Percentiles rank a stretch among this genome's conserved stretches.
These are phyloP conservation scores for Russula compacta DNA, from an alignment of 768 basidiomycete genomes.

Conservation along the genomic window DNA sequence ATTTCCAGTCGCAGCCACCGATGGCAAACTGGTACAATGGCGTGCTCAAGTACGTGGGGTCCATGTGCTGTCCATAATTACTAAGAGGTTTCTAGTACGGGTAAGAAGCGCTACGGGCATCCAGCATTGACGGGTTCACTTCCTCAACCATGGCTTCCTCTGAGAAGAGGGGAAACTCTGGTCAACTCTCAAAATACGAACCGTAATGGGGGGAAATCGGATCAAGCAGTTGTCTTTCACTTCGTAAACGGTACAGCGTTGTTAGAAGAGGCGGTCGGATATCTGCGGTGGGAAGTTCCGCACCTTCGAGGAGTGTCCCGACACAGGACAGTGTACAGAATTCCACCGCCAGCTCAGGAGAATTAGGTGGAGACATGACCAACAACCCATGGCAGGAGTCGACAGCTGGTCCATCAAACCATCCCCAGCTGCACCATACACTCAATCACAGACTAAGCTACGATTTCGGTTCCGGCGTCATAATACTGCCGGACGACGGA, in stretches of 20 bases:
- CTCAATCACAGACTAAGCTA: conserved; percentile 65
- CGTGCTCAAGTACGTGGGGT: conserved; percentile 64
- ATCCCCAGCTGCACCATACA: conserved; percentile 19
- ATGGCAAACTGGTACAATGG: conserved; percentile 94
- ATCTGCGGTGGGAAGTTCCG: not conserved
- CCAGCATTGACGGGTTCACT: conserved; percentile 91
- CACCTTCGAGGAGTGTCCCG: conserved; percentile 5
- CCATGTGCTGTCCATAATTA: not conserved
- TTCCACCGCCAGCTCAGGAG: not conserved
- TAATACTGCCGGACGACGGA: conserved; percentile 64
- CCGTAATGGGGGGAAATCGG: conserved; percentile 30
- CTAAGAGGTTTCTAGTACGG: conserved; percentile 48
- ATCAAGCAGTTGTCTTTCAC: conserved; percentile 74
- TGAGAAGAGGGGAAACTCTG: conserved; percentile 73
- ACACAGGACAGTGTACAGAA: conserved; percentile 16
- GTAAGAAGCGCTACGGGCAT: conserved; percentile 88
- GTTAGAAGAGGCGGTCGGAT: conserved; percentile 31
- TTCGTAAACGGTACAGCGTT: conserved; percentile 62
- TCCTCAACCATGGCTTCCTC: conserved; percentile 89
- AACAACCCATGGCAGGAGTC: conserved; percentile 61
- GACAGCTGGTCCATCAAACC: conserved; percentile 27
- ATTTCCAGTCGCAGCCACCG: conserved; percentile 78
- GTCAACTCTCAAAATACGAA: conserved; percentile 44
- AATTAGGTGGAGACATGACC: conserved; percentile 1
- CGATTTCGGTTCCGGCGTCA: conserved; percentile 81